Percentiles rank a stretch among this genome's conserved stretches.
These are phyloP conservation scores for Diaporthe australafricana DNA, from an alignment of 2,329 filamentous ascomycete genomes.

Conservation along the genomic window DNA sequence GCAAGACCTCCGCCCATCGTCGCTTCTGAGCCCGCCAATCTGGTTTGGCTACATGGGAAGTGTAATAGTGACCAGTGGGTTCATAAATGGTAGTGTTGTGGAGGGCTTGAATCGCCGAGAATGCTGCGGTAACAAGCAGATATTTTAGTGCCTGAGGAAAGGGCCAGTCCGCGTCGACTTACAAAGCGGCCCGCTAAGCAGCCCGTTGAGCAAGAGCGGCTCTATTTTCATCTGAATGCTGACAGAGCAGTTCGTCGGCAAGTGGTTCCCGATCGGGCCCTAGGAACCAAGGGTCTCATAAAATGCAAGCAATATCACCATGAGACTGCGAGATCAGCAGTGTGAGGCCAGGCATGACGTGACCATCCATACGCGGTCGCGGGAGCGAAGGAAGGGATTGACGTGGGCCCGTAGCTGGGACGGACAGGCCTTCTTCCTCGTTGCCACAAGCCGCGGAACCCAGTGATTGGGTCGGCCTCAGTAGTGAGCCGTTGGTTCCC, in stretches of 20 bases:
- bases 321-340: slow-evolving; percentile 27
- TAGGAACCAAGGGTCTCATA: not conserved
- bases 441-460: slow-evolving; percentile 21
- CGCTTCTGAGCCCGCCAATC: slow-evolving; percentile 6
- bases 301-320: slow-evolving; percentile 24
- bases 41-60: slow-evolving; percentile 1
- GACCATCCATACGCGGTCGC: slow-evolving; percentile 8
- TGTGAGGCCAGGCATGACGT: slow-evolving; percentile 13
- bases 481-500: slow-evolving; percentile 23
- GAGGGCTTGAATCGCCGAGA: not conserved
- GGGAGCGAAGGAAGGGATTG: slow-evolving; percentile 6
- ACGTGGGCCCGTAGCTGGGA: slow-evolving; percentile 25
- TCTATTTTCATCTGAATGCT: slow-evolving; percentile 25
- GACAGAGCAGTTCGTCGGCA: slow-evolving; percentile 20
- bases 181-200: not conserved
- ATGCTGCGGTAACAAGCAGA: not conserved
- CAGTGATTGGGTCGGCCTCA: slow-evolving; percentile 23
- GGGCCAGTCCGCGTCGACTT: not conserved
- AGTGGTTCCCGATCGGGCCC: not conserved
- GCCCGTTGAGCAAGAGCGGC: not conserved
- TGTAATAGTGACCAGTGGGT: not conserved
- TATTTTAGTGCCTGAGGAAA: not conserved
- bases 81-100: not conserved
- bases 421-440: slow-evolving; percentile 22
- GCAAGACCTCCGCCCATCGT: not conserved